Base-by-base conservation (phyloP, 108 stramenopile species). In the Chaetoceros muelleri region DNA sequence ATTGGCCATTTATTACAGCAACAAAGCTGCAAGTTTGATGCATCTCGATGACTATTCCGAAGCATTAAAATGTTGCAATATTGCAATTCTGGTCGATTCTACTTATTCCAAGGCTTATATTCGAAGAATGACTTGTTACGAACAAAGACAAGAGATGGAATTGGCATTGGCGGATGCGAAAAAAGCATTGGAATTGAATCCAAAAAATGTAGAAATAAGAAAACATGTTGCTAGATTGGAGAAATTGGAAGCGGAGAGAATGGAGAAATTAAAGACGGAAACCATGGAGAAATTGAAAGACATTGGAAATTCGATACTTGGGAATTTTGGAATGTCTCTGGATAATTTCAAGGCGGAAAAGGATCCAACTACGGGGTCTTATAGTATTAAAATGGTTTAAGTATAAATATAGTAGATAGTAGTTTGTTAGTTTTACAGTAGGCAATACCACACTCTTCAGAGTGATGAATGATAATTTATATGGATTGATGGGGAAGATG, bases 231-330 rank as follows among this genome's bases (percentile, higher is more conserved):
- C 51, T 0, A 65, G 90, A 23, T 57, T 94, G 20, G 62, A 93
- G 73, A 81, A 79, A 40, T 34, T 76, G 2, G 75, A 85, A 61
- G 80, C 80, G 25, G 82, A 82, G 46, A 66, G 90, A 44, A 28
- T 97, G 62, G 94, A 99, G 60, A 89, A 95, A 52, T 52, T 98
- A 21, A 96, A 98, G 65, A 82, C 65, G 48, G 95, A 98, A 52
- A 96, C 94, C 20, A 61, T 96, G 71, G 86, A 72, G 21, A 96
- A 99, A 60, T 76, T 99, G 40, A 99, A 97, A 69, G 96, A 99
- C 28, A 70, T 99, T 52, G 98, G 98, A n/a, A 97, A 99, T 65
- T 69, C 67, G 21, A 57, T 99, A 3, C 67, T 99, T 20, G 87
- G 95, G 20, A 91, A 96, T 60, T 99, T 99, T 75, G 98, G 98